Conservation (phyloP, 768 basidiomycete species). For the Solioccasus polychromus region DNA sequence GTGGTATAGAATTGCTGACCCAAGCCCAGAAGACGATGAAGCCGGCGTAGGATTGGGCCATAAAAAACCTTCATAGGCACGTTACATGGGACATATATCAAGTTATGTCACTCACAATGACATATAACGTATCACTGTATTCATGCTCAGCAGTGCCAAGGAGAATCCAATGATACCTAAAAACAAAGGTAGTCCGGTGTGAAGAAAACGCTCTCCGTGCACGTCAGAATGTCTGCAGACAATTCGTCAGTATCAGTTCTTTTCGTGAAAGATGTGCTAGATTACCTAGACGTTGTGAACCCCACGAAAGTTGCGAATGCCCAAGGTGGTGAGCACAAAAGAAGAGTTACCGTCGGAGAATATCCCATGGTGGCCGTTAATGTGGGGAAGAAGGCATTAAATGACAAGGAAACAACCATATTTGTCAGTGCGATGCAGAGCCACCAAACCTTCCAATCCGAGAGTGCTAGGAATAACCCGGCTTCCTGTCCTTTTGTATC, state of each 20-base stretch:
- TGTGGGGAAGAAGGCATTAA: constrained; percentile 82
- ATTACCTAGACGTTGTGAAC: constrained; percentile 50
- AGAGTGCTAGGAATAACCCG: constrained; percentile 58
- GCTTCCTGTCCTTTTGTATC: constrained; percentile 26
- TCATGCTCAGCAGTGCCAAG: constrained; percentile 63
- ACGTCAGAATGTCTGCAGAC: constrained; percentile 63
- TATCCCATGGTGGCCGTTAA: constrained; percentile 71
- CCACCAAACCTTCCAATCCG: constrained; percentile 86
- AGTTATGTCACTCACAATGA: constrained; percentile 45
- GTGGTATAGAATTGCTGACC: constrained; percentile 61
- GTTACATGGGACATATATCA: constrained; percentile 1
- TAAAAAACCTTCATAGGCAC: constrained; percentile 54
- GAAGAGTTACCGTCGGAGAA: constrained; percentile 57
- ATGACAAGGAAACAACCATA: constrained; percentile 58
- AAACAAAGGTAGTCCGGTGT: constrained; percentile 51
- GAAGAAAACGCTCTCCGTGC: constrained; percentile 66
- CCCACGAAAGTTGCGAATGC: constrained; percentile 57
- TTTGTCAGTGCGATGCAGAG: constrained; percentile 61
- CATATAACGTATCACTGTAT: constrained; percentile 58
- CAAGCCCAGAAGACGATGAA: constrained; percentile 62
- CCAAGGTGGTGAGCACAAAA: constrained; percentile 74
- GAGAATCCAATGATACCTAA: constrained; percentile 68
- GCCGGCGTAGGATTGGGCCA: constrained; percentile 71
- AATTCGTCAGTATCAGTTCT: constrained; percentile 4
- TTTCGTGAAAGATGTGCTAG: not conserved